Evolutionary conservation across 2,329 filamentous ascomycete genomes (phyloP), one percentile per base, ranked within the genome.

Genomic region (Pleomassaria siparia): DNA sequence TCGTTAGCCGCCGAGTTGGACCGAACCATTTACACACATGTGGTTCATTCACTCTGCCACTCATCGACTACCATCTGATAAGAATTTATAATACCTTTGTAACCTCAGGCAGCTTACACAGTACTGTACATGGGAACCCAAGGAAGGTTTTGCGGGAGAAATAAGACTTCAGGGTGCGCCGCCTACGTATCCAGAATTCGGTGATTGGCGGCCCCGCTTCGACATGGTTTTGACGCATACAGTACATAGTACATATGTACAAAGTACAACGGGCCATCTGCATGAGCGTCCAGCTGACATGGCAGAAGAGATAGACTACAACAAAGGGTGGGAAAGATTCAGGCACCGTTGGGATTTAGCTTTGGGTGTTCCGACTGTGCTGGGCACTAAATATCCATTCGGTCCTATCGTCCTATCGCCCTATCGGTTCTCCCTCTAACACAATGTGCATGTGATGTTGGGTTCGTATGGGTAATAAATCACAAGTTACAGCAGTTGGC

Each of bases 1-100:
- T 36, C 43, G 26, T 46, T 46, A 28, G 41, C 37, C 37, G 32
- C 35, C 36, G 29, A 33, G 33, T n/a, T n/a, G n/a, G n/a, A n/a
- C n/a, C n/a, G n/a, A n/a, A n/a, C n/a, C n/a, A n/a, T n/a, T n/a
- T n/a, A n/a, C n/a, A n/a, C n/a, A n/a, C n/a, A n/a, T n/a, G n/a
- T n/a, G n/a, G n/a, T n/a, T n/a, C n/a, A n/a, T n/a, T n/a, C n/a
- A n/a, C 32, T 20, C 32, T 8, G 15, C 28, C 8, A 16, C 28
- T 33, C 28, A 7, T 24, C 20, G 6, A 13, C n/a, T 24, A 6
- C 18, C 4, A 24, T 37, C 7, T 37, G 35, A 24, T 24, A 22
- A 37, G 35, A 18, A 37, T 11, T 13, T 24, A 20, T 21, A 18
- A 24, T n/a, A 37, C 20, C 3, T 4, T 8, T 24, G 21, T n/a